These are phyloP conservation scores for Piloderma croceum DNA, from an alignment of 768 basidiomycete species.

Conservation along the genomic window DNA sequence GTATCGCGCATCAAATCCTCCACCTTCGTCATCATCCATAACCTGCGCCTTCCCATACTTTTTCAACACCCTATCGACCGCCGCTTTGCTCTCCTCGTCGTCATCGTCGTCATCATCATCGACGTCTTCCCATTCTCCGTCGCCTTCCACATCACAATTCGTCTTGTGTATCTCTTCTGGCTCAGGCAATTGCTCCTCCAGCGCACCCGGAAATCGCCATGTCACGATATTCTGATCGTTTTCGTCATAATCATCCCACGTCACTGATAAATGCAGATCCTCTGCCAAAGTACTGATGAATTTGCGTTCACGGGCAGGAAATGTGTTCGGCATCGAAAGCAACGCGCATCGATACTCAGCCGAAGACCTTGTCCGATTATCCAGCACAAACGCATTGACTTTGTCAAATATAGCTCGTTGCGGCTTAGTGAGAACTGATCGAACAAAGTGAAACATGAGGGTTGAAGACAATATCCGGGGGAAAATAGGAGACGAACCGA, in stretches of 20 bases:
- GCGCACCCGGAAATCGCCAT: constrained; percentile 49
- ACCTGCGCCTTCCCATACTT: constrained; percentile 88
- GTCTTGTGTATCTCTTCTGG: constrained; percentile 23
- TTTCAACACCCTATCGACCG: constrained; percentile 74
- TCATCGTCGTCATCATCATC: constrained; percentile 49
- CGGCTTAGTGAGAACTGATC: constrained; percentile 57
- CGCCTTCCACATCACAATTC: constrained; percentile 32
- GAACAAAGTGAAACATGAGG: background rate
- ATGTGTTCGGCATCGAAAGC: constrained; percentile 69
- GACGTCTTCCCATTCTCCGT: constrained; percentile 44
- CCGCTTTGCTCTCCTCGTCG: constrained; percentile 65
- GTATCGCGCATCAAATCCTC: constrained; percentile 74
- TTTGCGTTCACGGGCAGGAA: constrained; percentile 72
- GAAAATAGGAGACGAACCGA: constrained; percentile 56
- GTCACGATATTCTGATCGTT: constrained; percentile 74
- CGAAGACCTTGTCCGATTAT: constrained; percentile 31
- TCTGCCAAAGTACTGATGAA: constrained; percentile 75
- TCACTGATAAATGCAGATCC: constrained; percentile 68
- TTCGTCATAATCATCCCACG: constrained; percentile 95
- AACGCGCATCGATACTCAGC: constrained; percentile 33
- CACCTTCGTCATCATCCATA: constrained; percentile 61
- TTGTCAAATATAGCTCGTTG: constrained; percentile 77
- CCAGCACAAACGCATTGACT: constrained; percentile 70
- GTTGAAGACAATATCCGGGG: background rate
- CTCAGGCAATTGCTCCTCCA: constrained; percentile 29